A percentile compares a stretch with the other conserved stretches of the same genome.
Evolutionary conservation across 83 land plant species (phyloP).

Genomic region (Larix sibirica): DNA sequence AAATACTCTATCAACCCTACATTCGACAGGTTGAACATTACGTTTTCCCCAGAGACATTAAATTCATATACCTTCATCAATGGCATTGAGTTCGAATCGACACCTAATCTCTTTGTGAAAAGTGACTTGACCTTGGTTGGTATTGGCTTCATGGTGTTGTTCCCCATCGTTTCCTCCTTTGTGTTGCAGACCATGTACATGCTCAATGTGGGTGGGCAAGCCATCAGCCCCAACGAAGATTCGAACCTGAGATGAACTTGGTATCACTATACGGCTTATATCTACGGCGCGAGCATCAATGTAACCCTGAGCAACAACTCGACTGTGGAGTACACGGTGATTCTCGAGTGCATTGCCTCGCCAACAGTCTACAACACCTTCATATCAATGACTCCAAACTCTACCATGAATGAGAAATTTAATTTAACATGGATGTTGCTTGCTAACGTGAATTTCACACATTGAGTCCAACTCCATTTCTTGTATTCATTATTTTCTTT

Average conservation of each 20-base stretch:
- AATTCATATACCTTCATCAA: conserved; percentile 68
- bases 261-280: conserved; percentile 61
- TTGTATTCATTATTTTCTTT: conserved; percentile 32
- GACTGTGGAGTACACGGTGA: conserved; percentile 19
- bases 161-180: neutral
- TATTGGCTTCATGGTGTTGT: neutral
- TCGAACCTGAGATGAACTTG: conserved; percentile 55
- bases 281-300: conserved; percentile 43
- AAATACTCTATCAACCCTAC: conserved; percentile 53
- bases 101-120: conserved; percentile 47
- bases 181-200: conserved; percentile 64
- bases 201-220: conserved; percentile 82
- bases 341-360: conserved; percentile 43
- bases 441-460: conserved; percentile 43
- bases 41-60: conserved; percentile 34
- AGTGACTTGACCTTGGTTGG: conserved; percentile 36
- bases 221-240: conserved; percentile 50
- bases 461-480: conserved; percentile 62
- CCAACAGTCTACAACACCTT: conserved; percentile 56
- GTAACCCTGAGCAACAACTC: conserved; percentile 21
- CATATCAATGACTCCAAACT: conserved; percentile 50
- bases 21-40: conserved; percentile 27
- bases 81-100: conserved; percentile 70
- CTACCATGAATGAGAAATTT: conserved; percentile 30
- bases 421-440: conserved; percentile 61